These are phyloP conservation scores for Bruguiera hainesii DNA, from an alignment of 441 rosid genomes.

Conservation along the genomic window DNA sequence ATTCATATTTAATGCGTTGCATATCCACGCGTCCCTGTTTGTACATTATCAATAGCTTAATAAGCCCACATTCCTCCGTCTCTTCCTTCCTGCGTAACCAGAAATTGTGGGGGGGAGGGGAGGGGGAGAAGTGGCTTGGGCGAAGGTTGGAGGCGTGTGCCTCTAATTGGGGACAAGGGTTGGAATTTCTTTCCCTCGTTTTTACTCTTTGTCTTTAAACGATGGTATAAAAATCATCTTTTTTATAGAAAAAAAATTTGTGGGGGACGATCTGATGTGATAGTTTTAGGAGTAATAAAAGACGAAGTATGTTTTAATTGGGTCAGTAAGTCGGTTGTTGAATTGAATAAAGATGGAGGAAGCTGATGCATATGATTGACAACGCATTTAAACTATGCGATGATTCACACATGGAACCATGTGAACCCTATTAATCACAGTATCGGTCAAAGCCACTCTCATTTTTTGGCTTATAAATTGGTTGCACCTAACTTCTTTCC, in stretches of 20 bases:
- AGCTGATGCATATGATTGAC: slow-evolving; percentile 2
- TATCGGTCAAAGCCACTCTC: not conserved
- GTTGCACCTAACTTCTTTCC: not conserved
- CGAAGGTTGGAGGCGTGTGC: no score
- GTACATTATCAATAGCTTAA: no score
- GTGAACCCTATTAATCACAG: slow-evolving; percentile 15
- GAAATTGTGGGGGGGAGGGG: not conserved
- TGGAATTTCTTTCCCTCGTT: no score
- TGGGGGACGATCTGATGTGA: not conserved
- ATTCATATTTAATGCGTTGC: not conserved
- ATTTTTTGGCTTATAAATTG: not conserved
- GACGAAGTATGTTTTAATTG: not conserved
- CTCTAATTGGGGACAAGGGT: no score
- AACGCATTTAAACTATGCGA: slow-evolving; percentile 5
- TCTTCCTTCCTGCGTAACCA: not conserved
- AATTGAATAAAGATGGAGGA: slow-evolving; percentile 16
- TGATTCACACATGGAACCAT: slow-evolving; percentile 30
- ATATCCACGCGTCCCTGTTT: not conserved
- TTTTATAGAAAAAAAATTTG: not conserved
- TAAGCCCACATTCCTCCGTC: not conserved
- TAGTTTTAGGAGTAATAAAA: not conserved
- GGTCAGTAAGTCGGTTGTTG: slow-evolving; percentile 20
- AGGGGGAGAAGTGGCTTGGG: no score
- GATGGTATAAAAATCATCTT: no score
- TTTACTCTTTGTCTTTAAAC: no score